These are phyloP conservation scores for Solanum tarapatanum DNA, from an alignment of 257 asterid genomes.

Conservation along the genomic window DNA sequence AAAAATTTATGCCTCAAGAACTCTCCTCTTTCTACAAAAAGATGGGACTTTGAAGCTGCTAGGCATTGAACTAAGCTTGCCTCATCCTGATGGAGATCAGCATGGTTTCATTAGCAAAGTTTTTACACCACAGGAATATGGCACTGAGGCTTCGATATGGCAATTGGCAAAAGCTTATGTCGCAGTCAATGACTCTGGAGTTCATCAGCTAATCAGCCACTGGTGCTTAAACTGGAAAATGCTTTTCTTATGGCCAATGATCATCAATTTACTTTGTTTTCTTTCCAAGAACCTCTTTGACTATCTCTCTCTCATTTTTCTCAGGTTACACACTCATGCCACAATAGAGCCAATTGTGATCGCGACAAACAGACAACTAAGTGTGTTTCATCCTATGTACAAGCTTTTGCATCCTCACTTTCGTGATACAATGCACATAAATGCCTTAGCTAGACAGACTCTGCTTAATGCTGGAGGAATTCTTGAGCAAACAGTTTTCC, in stretches of 20 bases:
- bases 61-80: conserved; percentile 44
- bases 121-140: conserved; percentile 30
- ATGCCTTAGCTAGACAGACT: conserved; percentile 51
- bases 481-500: conserved; percentile 49
- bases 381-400: conserved; percentile 53
- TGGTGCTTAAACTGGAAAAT: conserved; percentile 15
- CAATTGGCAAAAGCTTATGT: conserved; percentile 51
- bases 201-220: conserved; percentile 53
- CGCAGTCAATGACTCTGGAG: conserved; percentile 42
- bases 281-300: neutral
- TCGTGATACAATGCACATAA: conserved; percentile 67
- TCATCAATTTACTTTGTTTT: neutral
- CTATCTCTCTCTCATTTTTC: too few species aligned
- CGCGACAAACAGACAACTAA: conserved; percentile 48
- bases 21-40: conserved; percentile 31
- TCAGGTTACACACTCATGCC: conserved; percentile 55
- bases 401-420: conserved; percentile 64
- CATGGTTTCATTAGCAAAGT: conserved; percentile 32
- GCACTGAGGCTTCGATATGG: conserved; percentile 31
- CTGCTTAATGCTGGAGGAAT: conserved; percentile 60
- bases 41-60: conserved; percentile 38
- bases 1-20: conserved; percentile 39
- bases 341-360: conserved; percentile 63
- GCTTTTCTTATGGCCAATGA: neutral
- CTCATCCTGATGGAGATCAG: conserved; percentile 35